phyloP scores from a whole-genome alignment of 1,139 yeast species.

The Sugiyamaella pinicola region DNA sequence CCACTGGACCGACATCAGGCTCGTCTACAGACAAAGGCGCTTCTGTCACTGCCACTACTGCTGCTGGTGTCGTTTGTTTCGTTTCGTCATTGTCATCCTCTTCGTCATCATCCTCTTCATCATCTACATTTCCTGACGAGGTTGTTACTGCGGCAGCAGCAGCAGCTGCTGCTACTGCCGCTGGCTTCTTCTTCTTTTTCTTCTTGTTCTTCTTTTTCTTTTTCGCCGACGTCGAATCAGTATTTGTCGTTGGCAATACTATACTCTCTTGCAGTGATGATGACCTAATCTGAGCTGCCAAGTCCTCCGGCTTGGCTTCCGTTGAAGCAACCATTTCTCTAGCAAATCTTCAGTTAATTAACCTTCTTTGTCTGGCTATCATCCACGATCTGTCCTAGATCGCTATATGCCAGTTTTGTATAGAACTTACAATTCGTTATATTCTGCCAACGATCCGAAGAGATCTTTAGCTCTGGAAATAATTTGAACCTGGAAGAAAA shows the following conservation, averaged over 20 bases:
- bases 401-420: neutral
- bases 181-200: conserved; percentile 13
- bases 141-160: neutral
- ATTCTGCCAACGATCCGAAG: neutral
- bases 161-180: neutral
- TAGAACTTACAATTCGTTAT: neutral
- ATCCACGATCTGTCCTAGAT: no score
- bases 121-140: neutral
- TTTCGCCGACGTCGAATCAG: neutral
- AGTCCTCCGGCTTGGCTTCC: conserved; percentile 1
- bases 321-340: neutral
- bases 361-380: neutral
- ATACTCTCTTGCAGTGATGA: neutral
- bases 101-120: conserved; percentile 7
- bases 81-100: neutral
- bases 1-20: neutral
- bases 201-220: conserved; percentile 15
- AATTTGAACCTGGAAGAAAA: no score
- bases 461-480: no score
- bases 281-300: neutral
- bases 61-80: neutral
- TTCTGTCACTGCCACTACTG: neutral
- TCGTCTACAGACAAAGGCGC: no score
- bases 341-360: neutral
- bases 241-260: neutral